These are phyloP conservation scores for Aspergillus pseudotamarii DNA, from an alignment of 2,329 filamentous ascomycete genomes.

Conservation along the genomic window DNA sequence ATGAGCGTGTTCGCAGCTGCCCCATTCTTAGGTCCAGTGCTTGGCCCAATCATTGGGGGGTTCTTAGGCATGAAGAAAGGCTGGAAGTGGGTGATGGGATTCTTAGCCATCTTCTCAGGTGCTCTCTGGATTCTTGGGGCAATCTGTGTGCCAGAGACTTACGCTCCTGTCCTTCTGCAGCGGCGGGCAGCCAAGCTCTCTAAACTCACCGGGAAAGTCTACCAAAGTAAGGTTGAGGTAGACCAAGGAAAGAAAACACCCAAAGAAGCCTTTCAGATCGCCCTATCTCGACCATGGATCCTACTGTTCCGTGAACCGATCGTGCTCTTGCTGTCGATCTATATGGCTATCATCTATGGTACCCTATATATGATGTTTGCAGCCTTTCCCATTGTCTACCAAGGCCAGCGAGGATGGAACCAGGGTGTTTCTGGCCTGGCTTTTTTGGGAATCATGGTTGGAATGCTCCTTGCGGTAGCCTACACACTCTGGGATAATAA, in stretches of 20 bases:
- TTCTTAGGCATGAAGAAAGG: slow-evolving; percentile 64
- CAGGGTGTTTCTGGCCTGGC: slow-evolving; percentile 47
- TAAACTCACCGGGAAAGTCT: slow-evolving; percentile 50
- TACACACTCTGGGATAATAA: slow-evolving; percentile 40
- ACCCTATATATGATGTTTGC: slow-evolving; percentile 53
- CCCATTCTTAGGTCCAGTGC: slow-evolving; percentile 65
- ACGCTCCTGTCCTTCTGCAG: slow-evolving; percentile 51
- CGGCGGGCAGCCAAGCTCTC: slow-evolving; percentile 49
- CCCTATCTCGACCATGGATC: slow-evolving; percentile 48
- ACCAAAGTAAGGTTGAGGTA: slow-evolving; percentile 33
- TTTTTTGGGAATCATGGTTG: slow-evolving; percentile 48
- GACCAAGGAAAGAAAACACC: slow-evolving; percentile 9
- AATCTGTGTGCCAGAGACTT: slow-evolving; percentile 33
- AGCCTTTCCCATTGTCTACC: slow-evolving; percentile 52
- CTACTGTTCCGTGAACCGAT: slow-evolving; percentile 52
- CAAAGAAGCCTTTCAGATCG: slow-evolving; percentile 42
- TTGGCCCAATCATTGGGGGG: slow-evolving; percentile 65
- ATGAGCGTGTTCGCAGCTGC: slow-evolving; percentile 66
- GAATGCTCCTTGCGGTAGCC: slow-evolving; percentile 35
- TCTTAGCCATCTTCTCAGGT: slow-evolving; percentile 64
- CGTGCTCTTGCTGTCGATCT: slow-evolving; percentile 46
- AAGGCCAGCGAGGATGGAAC: slow-evolving; percentile 44
- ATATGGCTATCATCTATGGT: slow-evolving; percentile 52
- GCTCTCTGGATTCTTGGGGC: slow-evolving; percentile 49
- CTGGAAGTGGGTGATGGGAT: slow-evolving; percentile 67